Evolutionary conservation across 495 filamentous ascomycete genomes (phyloP).

Genomic region (Lophium mytilinum): DNA sequence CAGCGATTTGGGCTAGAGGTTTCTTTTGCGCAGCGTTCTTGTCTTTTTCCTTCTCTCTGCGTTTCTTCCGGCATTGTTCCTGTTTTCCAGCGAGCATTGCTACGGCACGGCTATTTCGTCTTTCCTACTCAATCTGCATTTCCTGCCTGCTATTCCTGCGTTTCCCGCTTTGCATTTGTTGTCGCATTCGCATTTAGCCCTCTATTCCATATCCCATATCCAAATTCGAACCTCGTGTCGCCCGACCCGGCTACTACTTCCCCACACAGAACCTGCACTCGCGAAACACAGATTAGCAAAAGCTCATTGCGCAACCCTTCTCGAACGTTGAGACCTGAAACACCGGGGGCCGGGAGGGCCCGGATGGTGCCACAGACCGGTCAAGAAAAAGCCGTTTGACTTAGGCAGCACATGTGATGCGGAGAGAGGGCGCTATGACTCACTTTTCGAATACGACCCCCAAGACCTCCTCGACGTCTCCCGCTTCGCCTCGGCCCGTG

Average conservation of each 20-base stretch:
- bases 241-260: constrained; percentile 40
- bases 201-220: neutral
- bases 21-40: constrained; percentile 1
- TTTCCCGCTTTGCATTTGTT: neutral
- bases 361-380: neutral
- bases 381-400: neutral
- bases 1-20: too few species aligned
- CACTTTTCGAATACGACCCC: constrained; percentile 98
- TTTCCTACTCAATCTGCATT: constrained; percentile 3
- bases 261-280: constrained; percentile 57
- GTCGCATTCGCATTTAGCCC: constrained; percentile 2
- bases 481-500: constrained; percentile 75
- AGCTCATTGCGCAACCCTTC: constrained; percentile 26
- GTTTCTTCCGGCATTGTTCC: constrained; percentile 2
- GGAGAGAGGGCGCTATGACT: constrained; percentile 19
- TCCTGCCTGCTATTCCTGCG: neutral
- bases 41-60: neutral
- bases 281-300: neutral
- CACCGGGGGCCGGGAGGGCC: neutral
- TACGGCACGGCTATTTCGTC: neutral
- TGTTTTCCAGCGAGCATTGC: constrained; percentile 3
- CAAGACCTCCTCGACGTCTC: constrained; percentile 93
- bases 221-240: constrained; percentile 5
- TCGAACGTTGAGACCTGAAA: constrained; percentile 23
- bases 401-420: neutral